A percentile compares a stretch with the other conserved stretches of the same genome.
Conservation (phyloP, 2,329 filamentous ascomycete genomes). For the Aureobasidium sp. region DNA sequence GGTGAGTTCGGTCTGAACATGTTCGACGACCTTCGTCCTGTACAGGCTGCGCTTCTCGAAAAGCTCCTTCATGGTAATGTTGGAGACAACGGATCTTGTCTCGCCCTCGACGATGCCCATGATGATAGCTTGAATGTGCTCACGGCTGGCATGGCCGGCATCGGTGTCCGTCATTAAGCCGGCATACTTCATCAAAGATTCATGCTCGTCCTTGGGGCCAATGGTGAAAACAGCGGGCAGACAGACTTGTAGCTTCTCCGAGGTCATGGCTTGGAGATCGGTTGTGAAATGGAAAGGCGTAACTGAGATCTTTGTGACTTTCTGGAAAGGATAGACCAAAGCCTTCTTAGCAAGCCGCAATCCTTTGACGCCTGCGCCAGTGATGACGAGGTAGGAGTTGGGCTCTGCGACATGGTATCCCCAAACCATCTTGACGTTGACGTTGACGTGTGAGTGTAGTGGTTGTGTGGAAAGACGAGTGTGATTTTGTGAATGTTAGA, state of each 20-base stretch:
- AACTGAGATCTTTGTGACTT: slow-evolving; percentile 25
- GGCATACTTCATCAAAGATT: slow-evolving; percentile 72
- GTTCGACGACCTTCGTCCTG: slow-evolving; percentile 56
- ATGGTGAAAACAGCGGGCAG: slow-evolving; percentile 82
- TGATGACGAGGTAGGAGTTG: slow-evolving; percentile 82
- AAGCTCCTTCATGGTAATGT: slow-evolving; percentile 91
- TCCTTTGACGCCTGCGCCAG: slow-evolving; percentile 66
- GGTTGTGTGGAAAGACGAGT: not conserved
- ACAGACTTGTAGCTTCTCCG: slow-evolving; percentile 76
- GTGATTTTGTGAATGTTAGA: not conserved
- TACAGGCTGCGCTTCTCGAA: slow-evolving; percentile 71
- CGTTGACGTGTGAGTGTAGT: not conserved
- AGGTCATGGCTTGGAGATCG: slow-evolving; percentile 79
- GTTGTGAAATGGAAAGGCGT: slow-evolving; percentile 61
- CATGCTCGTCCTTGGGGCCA: slow-evolving; percentile 64
- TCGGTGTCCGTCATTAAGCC: slow-evolving; percentile 21
- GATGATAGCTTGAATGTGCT: slow-evolving; percentile 75
- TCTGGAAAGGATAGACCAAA: slow-evolving; percentile 65
- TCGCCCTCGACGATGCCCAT: slow-evolving; percentile 88
- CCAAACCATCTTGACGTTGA: slow-evolving; percentile 3
- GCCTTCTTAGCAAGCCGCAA: slow-evolving; percentile 74
- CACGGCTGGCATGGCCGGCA: slow-evolving; percentile 36
- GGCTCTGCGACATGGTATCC: slow-evolving; percentile 54
- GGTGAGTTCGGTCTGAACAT: slow-evolving; percentile 71
- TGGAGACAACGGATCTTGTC: slow-evolving; percentile 72